Evolutionary conservation across 108 stramenopile genomes (phyloP), one percentile per base, ranked within the genome.

Genomic region (Poteriospumella lacustris): DNA sequence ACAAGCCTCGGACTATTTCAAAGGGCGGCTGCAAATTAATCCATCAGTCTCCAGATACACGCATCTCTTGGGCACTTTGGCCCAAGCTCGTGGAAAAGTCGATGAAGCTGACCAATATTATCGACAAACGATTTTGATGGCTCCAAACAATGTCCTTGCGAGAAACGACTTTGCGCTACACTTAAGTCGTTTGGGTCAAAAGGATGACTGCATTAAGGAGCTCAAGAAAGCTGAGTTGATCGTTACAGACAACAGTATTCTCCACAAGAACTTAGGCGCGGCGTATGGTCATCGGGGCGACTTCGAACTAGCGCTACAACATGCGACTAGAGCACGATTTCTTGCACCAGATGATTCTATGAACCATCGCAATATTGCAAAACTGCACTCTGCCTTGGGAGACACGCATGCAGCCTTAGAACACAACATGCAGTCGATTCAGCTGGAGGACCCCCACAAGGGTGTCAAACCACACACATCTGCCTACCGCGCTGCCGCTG

Each of bases 21-120:
- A 64, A 64, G 36, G 24, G 15, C 28, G 36, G 36, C 60, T 64
- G 5, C 31, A 19, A 12, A 3, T 3, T 12, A 31, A 24, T 33
- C 60, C 60, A 3, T 5, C 28, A 34, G 36, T 64, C 29, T 33
- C 60, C 28, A 26, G 60, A 3, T 64, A 64, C 36, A 31, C 3
- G 5, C 60, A 64, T 64, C 36, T 31, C 31, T 9, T 64, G 15
- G 60, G 29, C 9, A 34, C 31, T 34, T 34, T 64, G 12, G 28
- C 60, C 36, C 5, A 5, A 34, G 3, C 15, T 34, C 15, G 9
- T 26, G 60, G 31, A 24, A 9, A 64, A 12, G 5, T 3, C 9
- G 60, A 64, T 34, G 36, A 64, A 64, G 60, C 60, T 64, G 60
- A 64, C 5, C 33, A 26, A 34, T 64, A 64, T 33, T 64, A 31